Evolutionary conservation across 2,329 filamentous ascomycete genomes (phyloP).

Genomic region (Fusarium lateritium): DNA sequence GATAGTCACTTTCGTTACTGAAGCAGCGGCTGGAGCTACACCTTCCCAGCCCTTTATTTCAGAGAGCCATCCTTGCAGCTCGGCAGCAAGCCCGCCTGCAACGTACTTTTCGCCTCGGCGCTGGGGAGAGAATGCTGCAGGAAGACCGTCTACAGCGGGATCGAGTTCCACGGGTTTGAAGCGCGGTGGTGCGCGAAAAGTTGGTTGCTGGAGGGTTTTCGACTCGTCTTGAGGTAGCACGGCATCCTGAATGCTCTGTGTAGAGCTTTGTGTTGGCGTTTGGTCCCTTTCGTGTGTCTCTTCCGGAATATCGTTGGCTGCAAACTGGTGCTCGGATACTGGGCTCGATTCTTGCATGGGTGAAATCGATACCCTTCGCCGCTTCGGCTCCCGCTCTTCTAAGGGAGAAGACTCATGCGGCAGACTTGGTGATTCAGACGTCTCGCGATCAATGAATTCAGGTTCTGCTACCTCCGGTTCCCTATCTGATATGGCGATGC

Average conservation of each 20-base stretch:
- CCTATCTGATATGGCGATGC: conserved; percentile 9
- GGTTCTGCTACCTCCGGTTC: conserved; percentile 6
- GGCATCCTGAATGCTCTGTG: conserved; percentile 29
- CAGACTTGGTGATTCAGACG: conserved; percentile 7
- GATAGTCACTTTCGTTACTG: conserved; percentile 48
- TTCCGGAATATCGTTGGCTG: conserved; percentile 2
- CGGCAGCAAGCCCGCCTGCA: conserved; percentile 56
- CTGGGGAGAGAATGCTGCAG: conserved; percentile 56
- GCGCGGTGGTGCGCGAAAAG: conserved; percentile 57
- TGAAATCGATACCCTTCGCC: conserved; percentile 51
- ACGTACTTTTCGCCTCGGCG: conserved; percentile 55
- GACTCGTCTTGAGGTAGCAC: conserved; percentile 34
- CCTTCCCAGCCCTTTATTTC: conserved; percentile 57
- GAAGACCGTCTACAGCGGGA: conserved; percentile 40
- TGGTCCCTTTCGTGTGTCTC: conserved; percentile 7
- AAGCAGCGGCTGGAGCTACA: conserved; percentile 21
- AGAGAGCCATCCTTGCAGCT: conserved; percentile 59
- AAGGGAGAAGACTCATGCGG: conserved; percentile 20
- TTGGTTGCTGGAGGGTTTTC: conserved; percentile 53
- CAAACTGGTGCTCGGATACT: conserved; percentile 2
- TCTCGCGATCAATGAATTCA: conserved; percentile 22
- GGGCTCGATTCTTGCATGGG: conserved; percentile 38
- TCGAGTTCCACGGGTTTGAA: conserved; percentile 55
- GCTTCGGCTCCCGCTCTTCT: conserved; percentile 46
- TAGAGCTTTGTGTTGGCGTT: conserved; percentile 24